These are phyloP conservation scores for Streptanthus diversifolius DNA, from an alignment of 345 rosid genomes.

Conservation along the genomic window DNA sequence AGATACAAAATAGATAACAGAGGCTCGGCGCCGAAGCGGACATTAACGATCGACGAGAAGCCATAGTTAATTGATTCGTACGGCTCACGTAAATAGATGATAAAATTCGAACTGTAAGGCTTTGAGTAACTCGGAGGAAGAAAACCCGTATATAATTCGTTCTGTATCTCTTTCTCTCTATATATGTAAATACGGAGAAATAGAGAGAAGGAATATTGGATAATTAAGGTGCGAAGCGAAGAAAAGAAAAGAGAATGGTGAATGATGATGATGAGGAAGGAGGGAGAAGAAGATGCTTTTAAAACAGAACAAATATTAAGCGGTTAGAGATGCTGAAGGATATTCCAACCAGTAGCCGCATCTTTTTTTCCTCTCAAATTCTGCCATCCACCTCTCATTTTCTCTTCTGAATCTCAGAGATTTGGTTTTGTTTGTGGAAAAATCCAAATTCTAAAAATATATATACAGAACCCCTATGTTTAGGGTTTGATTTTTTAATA, in stretches of 20 bases:
- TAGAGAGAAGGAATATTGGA: not conserved
- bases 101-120: not conserved
- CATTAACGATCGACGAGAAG: conserved; percentile 3
- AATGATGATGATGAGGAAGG: conserved; percentile 7
- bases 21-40: conserved; percentile 6
- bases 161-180: conserved; percentile 10
- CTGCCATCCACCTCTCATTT: conserved; percentile 30
- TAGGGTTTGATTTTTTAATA: conserved; percentile 10
- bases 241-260: not conserved
- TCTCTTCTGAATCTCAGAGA: conserved; percentile 12
- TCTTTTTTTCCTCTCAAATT: conserved; percentile 20
- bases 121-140: not conserved
- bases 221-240: not conserved
- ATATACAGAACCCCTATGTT: conserved; percentile 13
- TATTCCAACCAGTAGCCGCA: conserved; percentile 40
- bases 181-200: not conserved
- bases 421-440: conserved; percentile 23
- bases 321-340: conserved; percentile 36
- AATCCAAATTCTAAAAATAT: not conserved
- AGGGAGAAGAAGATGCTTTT: conserved; percentile 32
- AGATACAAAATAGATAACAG: conserved; percentile 2
- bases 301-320: conserved; percentile 17
- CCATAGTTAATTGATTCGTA: conserved; percentile 3
- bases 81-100: not conserved
- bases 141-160: no score